Percentiles rank a stretch among this genome's conserved stretches.
Evolutionary conservation across 345 rosid genomes (phyloP).

Genomic region (Eucalyptus globulus): DNA sequence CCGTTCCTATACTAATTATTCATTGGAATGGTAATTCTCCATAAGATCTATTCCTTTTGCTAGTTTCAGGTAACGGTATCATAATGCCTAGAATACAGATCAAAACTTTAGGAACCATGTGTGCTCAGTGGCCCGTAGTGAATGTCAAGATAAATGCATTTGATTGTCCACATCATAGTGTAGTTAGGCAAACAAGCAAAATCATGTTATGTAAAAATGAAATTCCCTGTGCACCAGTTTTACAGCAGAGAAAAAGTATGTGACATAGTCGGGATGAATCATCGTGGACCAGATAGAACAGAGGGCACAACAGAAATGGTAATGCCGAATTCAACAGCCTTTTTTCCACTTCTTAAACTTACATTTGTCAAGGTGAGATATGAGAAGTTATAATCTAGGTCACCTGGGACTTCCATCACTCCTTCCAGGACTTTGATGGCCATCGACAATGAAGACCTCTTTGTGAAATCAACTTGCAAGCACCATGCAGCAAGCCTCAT

Average conservation of each 20-base stretch:
- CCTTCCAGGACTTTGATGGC: not conserved
- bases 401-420: not conserved
- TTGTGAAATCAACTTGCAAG: not conserved
- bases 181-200: not conserved
- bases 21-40: not conserved
- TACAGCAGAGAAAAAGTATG: not conserved
- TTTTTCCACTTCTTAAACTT: not conserved
- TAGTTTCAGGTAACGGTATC: too few species aligned
- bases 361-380: not conserved
- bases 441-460: not conserved
- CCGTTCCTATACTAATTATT: too few species aligned
- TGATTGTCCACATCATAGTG: too few species aligned
- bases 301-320: not conserved
- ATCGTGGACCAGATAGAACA: not conserved
- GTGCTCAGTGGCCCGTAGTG: too few species aligned
- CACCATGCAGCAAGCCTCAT: not conserved
- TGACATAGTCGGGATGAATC: not conserved
- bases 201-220: not conserved
- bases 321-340: not conserved
- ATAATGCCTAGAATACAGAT: too few species aligned
- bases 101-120: too few species aligned
- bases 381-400: not conserved
- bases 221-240: not conserved
- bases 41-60: not conserved
- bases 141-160: too few species aligned